Conservation (phyloP, 768 basidiomycete species). For the Pisolithus marmoratus region DNA sequence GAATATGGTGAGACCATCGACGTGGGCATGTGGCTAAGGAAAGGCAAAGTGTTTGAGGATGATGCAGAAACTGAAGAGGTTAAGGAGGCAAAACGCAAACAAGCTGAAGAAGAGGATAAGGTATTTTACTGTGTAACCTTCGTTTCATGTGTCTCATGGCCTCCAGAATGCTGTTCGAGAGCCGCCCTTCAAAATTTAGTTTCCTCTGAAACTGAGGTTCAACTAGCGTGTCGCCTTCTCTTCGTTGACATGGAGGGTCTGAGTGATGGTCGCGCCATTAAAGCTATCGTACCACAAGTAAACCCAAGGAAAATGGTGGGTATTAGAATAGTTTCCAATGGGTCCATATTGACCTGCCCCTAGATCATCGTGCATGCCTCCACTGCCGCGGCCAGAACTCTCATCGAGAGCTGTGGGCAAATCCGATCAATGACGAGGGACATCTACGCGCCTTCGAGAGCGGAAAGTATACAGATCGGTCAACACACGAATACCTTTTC, state of each 20-base stretch:
- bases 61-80: conserved; percentile 79
- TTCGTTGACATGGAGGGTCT: conserved; percentile 96
- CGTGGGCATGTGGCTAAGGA: conserved; percentile 92
- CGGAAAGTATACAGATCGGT: conserved; percentile 85
- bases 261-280: conserved; percentile 94
- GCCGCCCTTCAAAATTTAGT: conserved; percentile 90
- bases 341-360: not conserved
- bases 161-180: conserved; percentile 71
- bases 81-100: conserved; percentile 62
- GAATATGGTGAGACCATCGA: conserved; percentile 95
- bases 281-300: conserved; percentile 93
- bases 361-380: conserved; percentile 89
- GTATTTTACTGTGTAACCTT: conserved; percentile 30
- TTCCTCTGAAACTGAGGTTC: conserved; percentile 66
- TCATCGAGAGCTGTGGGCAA: conserved; percentile 76
- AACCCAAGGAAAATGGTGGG: conserved; percentile 92
- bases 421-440: conserved; percentile 91
- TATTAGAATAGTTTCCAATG: conserved; percentile 2
- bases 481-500: conserved; percentile 96
- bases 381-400: conserved; percentile 54
- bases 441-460: conserved; percentile 70
- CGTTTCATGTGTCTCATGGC: conserved; percentile 6
- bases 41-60: conserved; percentile 87
- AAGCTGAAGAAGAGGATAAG: conserved; percentile 74
- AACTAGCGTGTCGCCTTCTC: conserved; percentile 78